A percentile compares a stretch with the other conserved stretches of the same genome.
These are phyloP conservation scores for Cyberlindnera maclurae DNA, from an alignment of 805 yeast species.

Conservation along the genomic window DNA sequence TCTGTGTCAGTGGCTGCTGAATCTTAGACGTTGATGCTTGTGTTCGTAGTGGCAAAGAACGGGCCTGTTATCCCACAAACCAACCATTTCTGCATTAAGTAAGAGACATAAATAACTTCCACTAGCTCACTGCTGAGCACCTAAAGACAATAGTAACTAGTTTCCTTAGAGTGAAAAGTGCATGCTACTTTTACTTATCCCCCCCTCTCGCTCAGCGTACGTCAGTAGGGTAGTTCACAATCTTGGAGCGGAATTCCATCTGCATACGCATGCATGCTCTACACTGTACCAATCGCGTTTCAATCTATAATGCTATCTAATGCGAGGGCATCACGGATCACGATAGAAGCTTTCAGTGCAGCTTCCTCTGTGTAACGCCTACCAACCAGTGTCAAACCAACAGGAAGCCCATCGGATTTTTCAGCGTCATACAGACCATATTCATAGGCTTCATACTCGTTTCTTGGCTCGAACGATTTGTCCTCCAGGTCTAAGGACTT, in stretches of 20 bases:
- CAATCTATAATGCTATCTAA: background rate
- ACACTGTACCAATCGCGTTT: too few species aligned
- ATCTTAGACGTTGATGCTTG: too few species aligned
- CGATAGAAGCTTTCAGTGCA: conserved; percentile 37
- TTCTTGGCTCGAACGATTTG: conserved; percentile 14
- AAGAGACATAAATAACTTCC: conserved; percentile 1
- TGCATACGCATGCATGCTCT: background rate
- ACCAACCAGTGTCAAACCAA: conserved; percentile 43
- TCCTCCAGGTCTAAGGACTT: conserved; percentile 41
- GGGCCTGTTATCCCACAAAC: too few species aligned
- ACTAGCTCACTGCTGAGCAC: too few species aligned
- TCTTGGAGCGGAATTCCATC: background rate
- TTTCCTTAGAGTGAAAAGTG: too few species aligned
- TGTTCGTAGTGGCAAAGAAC: too few species aligned
- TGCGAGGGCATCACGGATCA: conserved; percentile 21
- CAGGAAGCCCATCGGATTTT: conserved; percentile 48
- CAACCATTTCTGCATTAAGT: background rate
- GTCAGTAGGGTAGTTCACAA: too few species aligned
- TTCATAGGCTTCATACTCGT: conserved; percentile 28
- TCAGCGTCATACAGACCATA: conserved; percentile 29
- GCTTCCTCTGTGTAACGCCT: conserved; percentile 44
- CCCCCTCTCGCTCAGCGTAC: too few species aligned
- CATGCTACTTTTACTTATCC: too few species aligned
- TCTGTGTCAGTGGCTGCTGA: too few species aligned
- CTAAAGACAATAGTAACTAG: too few species aligned